phyloP scores from a whole-genome alignment of 345 rosid species.

The Clausena lansium region DNA sequence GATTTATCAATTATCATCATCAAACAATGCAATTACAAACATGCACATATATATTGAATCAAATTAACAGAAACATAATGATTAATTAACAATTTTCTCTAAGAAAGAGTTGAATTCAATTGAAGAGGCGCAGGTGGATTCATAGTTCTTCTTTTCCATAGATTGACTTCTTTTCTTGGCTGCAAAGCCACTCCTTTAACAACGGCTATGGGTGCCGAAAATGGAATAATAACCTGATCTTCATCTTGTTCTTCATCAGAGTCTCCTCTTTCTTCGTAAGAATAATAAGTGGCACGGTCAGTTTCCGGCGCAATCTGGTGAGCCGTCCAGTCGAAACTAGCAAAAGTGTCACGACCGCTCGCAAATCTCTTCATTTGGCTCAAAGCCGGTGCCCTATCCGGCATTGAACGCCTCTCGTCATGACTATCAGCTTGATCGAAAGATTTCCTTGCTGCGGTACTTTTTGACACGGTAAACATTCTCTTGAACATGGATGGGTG shows the following conservation, averaged over 20 bases:
- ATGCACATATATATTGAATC: not conserved
- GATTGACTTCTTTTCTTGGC: constrained; percentile 69
- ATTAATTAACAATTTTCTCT: constrained; percentile 1
- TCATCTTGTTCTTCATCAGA: constrained; percentile 23
- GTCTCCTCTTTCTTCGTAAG: constrained; percentile 51
- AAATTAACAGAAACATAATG: not conserved
- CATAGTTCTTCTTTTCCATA: constrained; percentile 91
- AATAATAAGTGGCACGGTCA: constrained; percentile 40
- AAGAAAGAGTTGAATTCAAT: constrained; percentile 29
- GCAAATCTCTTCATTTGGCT: constrained; percentile 79
- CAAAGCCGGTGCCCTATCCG: constrained; percentile 52
- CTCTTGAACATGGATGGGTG: constrained; percentile 41
- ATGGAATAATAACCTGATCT: constrained; percentile 49
- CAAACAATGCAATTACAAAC: not conserved
- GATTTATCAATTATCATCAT: too few species aligned
- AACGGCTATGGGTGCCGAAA: constrained; percentile 62
- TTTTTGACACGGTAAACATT: constrained; percentile 30
- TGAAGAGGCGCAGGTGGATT: constrained; percentile 73
- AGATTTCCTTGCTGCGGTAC: constrained; percentile 19
- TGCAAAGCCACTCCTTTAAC: constrained; percentile 37
- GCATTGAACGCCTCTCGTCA: not conserved
- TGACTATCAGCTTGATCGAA: constrained; percentile 2
- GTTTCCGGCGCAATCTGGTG: constrained; percentile 46
- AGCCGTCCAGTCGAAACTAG: constrained; percentile 61
- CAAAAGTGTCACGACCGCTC: constrained; percentile 60